Percentiles rank a stretch among this genome's conserved stretches.
phyloP scores from a whole-genome alignment of 2,329 filamentous ascomycete genomes.

The Pseudogymnoascus sp. region DNA sequence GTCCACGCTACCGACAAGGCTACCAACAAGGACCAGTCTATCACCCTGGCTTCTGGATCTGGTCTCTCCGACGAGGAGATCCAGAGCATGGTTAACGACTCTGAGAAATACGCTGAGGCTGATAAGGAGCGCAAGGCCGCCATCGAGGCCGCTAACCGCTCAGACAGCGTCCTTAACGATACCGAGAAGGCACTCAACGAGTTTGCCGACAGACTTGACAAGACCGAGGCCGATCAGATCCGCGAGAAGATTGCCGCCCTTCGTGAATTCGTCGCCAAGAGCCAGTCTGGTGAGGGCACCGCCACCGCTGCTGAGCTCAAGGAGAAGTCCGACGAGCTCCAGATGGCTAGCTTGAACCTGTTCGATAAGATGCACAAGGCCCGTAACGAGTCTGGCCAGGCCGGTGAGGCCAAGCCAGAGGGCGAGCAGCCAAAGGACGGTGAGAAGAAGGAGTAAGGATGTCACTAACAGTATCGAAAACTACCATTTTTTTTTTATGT shows the following conservation, averaged over 20 bases:
- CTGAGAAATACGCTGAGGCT: constrained; percentile 88
- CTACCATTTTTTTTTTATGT: constrained; percentile 22
- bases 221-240: constrained; percentile 87
- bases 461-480: constrained; percentile 15
- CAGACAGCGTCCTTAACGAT: constrained; percentile 92
- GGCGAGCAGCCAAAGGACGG: constrained; percentile 43
- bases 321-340: constrained; percentile 97
- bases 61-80: constrained; percentile 94
- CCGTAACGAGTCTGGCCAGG: constrained; percentile 58
- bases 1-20: constrained; percentile 98
- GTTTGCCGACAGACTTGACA: constrained; percentile 92
- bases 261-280: constrained; percentile 87
- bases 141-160: constrained; percentile 95
- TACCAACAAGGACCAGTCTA: constrained; percentile 98
- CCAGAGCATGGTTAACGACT: constrained; percentile 94
- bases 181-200: constrained; percentile 98
- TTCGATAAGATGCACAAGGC: constrained; percentile 99
- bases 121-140: constrained; percentile 95
- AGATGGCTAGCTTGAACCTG: constrained; percentile 88
- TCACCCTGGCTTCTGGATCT: constrained; percentile 96
- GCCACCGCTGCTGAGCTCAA: constrained; percentile 90
- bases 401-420: constrained; percentile 38
- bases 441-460: constrained; percentile 59
- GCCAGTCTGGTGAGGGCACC: constrained; percentile 81
- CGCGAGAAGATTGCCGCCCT: constrained; percentile 84